Evolutionary conservation across 108 stramenopile genomes (phyloP).

Genomic region (Schizochytrium sp.): DNA sequence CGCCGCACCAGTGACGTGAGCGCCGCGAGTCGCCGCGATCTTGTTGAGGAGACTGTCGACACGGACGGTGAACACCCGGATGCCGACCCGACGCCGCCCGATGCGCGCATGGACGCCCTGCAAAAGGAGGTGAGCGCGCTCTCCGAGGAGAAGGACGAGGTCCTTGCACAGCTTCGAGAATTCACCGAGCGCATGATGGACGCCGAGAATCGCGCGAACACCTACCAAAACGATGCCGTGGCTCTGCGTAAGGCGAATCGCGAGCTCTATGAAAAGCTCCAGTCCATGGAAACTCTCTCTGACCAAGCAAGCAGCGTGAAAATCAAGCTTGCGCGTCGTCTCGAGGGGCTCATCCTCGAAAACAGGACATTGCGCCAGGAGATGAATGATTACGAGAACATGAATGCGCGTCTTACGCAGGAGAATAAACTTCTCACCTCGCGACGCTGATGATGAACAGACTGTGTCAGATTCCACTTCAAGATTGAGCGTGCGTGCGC

Average conservation of each 20-base stretch:
- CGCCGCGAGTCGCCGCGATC: too few species aligned
- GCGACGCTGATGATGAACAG: neutral
- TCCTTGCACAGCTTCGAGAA: neutral
- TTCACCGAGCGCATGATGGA: neutral
- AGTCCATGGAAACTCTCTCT: neutral
- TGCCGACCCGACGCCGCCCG: neutral
- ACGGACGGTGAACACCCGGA: neutral
- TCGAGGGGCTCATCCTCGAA: neutral
- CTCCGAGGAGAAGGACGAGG: neutral
- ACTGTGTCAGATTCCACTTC: too few species aligned
- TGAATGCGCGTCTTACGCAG: neutral
- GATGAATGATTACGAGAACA: neutral
- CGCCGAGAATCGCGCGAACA: neutral
- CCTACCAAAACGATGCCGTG: neutral
- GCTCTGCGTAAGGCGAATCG: neutral
- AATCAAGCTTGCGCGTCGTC: neutral
- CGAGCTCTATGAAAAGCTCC: neutral
- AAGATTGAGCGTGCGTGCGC: too few species aligned
- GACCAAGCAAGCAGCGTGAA: neutral
- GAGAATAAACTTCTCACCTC: neutral
- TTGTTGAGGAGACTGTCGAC: neutral
- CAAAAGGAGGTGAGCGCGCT: neutral
- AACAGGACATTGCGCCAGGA: neutral
- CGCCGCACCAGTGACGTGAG: neutral
- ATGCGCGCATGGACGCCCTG: neutral